Base-by-base conservation (phyloP, 805 yeast genomes). In the Wickerhamomyces tratensis region DNA sequence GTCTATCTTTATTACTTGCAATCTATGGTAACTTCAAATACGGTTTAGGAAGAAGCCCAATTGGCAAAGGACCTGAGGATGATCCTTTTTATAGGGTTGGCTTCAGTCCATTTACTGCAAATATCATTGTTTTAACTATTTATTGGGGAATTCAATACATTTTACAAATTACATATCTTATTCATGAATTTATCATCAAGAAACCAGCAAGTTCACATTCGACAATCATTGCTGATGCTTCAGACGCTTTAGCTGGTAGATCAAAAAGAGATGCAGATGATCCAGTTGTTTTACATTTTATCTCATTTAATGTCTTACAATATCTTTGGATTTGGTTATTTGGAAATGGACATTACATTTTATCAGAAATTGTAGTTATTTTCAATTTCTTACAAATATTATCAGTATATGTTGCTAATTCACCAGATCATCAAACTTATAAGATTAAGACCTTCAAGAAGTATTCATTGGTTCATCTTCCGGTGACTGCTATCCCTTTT, bases 31-130 rank as follows among this genome's bases (percentile, higher is more conserved):
- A 76, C 46, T 48, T 78, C 44, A 68, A 74, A 44, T 76, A 77
- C 57, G 68, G 77, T 34, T 68, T 78, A 30, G 84, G 84, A 36
- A 68, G 77, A 42, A 67, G 72, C 37, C 69, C 71, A 25, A 65
- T 63, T 33, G 62, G 50, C 7, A 63, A 69, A 39, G 65, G 69
- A 40, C 62, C 71, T 47, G 59, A 53, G 35, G 51, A 57, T 39
- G 67, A 69, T 43, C 75, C 77, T 30, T 70, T 67, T 44, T 61
- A 52, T 56, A 69, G 73, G 39, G 74, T 74, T 7, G 71, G 71
- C 6, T 67, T 72, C 51, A 86, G 93, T 4, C 93, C 95, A 12
- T 85, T 85, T 66, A 74, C 87, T 3, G 77, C 78, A 13, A 69
- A 71, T 45, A 57, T 70, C 11, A 44, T 76, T 12, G 65, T 77